Base-by-base conservation (phyloP, 2,329 filamentous ascomycete species). In the Thelonectria discophora region DNA sequence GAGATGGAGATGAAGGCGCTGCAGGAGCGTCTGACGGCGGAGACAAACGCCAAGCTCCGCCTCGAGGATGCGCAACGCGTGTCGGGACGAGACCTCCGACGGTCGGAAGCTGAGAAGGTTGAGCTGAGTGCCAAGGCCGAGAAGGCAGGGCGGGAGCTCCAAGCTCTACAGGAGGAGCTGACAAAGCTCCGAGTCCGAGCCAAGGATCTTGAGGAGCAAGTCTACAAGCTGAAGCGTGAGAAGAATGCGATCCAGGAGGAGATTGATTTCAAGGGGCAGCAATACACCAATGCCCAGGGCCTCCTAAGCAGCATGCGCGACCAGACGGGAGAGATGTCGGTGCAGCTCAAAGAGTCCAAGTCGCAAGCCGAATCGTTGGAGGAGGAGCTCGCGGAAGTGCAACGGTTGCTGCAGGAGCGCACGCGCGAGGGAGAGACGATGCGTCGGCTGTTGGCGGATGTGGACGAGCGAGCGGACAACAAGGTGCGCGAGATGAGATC, bases 391-490 rank as follows among this genome's bases (percentile, higher is more conserved):
- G 87, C 88, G 1, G 95, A 99, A 76, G 90, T 93, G 3, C 93
- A 97, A 74, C 87, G 92, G 60, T 85, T 97, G 63, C 84, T 99
- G 2, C 88, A 87, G 54, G 95, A 99, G 77, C 89, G 95, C 24
- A 94, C 92, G 4, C 88, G 95, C 45, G 95, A 99, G 78, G 92
- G 89, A 24, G 94, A 98, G 79, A 97, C 93, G 1, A 98, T 99
- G 94, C 88, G 95, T 34, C 85, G 93, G 50, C 84, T 98, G 62
- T 81, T 99, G 12, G 89, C 90, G 15, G 94, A 98, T 67, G 92
- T 94, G 9, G 93, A 98, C 75, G 87, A 90, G 62, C 86, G 92
- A 10, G 89, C 94, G 1, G 94, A 98, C 67, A 82, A 82, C 62
- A 91, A 93, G 72, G 86, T 97, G 17, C 88, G 92, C 27, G 94